A percentile compares a stretch with the other conserved stretches of the same genome.
Evolutionary conservation across 495 filamentous ascomycete genomes (phyloP).

Genomic region (Friedmanniomyces simplex): DNA sequence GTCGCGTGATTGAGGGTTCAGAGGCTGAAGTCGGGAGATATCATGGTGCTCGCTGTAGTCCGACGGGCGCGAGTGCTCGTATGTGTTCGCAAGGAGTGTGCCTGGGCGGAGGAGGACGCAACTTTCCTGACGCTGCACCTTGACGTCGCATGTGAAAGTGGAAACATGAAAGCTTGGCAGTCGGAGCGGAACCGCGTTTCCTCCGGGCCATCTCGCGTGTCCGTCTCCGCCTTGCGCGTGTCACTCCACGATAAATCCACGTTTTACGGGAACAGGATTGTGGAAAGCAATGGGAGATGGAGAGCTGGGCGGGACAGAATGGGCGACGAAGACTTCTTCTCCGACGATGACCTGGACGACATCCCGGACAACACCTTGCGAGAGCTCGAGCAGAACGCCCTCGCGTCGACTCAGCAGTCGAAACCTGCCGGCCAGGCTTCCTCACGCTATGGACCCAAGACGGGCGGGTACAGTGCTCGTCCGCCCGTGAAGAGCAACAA

Average conservation of each 20-base stretch:
- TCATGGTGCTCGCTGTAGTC: background rate
- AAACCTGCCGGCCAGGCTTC: constrained; percentile 1
- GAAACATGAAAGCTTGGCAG: background rate
- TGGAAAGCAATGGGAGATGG: background rate
- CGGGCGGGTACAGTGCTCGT: background rate
- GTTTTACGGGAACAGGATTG: background rate
- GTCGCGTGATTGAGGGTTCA: background rate
- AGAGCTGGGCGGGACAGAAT: background rate
- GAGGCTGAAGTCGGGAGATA: background rate
- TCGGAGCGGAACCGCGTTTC: background rate
- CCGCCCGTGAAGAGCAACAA: background rate
- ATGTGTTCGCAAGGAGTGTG: background rate
- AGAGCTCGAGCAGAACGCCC: constrained; percentile 29
- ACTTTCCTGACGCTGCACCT: background rate
- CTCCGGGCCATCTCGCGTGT: background rate
- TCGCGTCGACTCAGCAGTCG: constrained; percentile 26
- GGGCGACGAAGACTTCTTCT: constrained; percentile 54
- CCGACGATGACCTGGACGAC: constrained; percentile 42
- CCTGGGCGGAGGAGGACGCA: background rate
- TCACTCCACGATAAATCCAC: background rate
- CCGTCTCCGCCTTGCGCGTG: background rate
- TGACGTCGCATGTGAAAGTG: background rate
- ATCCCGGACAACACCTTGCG: constrained; percentile 29
- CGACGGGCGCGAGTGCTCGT: background rate
- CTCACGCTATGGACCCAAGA: background rate